Percentiles rank a stretch among this genome's conserved stretches.
phyloP scores from a whole-genome alignment of 306 rosid species.

The Lotus japonicus region DNA sequence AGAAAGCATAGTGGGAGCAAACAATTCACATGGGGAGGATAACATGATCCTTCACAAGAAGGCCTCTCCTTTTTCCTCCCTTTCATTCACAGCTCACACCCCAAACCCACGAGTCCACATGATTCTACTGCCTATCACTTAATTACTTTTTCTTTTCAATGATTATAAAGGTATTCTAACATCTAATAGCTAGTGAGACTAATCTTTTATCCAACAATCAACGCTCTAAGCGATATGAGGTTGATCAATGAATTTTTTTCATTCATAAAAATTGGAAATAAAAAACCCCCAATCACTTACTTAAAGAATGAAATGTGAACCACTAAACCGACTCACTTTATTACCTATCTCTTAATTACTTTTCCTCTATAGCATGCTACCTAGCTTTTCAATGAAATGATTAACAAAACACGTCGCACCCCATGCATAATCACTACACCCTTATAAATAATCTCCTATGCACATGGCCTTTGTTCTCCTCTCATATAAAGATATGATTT shows the following conservation, averaged over 20 bases:
- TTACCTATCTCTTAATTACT: slow-evolving; percentile 6
- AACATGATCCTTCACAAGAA: slow-evolving; percentile 37
- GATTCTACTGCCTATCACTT: neutral
- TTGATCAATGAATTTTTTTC: too few species aligned
- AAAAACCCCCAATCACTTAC: too few species aligned
- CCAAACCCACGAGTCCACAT: slow-evolving; percentile 21
- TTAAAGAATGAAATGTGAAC: too few species aligned
- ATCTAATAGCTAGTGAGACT: too few species aligned
- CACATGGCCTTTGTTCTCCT: slow-evolving; percentile 32
- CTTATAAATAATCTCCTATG: slow-evolving; percentile 11
- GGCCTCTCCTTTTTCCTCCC: slow-evolving; percentile 20
- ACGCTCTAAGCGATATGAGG: too few species aligned
- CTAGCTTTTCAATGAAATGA: slow-evolving; percentile 1
- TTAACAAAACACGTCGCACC: slow-evolving; percentile 14
- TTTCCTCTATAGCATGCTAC: too few species aligned
- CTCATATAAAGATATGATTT: slow-evolving; percentile 8
- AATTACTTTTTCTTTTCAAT: too few species aligned
- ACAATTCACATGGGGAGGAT: slow-evolving; percentile 77
- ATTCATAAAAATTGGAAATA: too few species aligned
- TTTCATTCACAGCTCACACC: slow-evolving; percentile 40
- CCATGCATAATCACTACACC: slow-evolving; percentile 24
- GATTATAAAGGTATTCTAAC: too few species aligned
- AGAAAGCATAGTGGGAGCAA: slow-evolving; percentile 62
- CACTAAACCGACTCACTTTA: too few species aligned
- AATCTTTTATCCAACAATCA: too few species aligned